Percentiles rank a stretch among this genome's conserved stretches.
Conservation (phyloP, 192 early-diverging fungal genomes). For the Coemansia sp. region DNA sequence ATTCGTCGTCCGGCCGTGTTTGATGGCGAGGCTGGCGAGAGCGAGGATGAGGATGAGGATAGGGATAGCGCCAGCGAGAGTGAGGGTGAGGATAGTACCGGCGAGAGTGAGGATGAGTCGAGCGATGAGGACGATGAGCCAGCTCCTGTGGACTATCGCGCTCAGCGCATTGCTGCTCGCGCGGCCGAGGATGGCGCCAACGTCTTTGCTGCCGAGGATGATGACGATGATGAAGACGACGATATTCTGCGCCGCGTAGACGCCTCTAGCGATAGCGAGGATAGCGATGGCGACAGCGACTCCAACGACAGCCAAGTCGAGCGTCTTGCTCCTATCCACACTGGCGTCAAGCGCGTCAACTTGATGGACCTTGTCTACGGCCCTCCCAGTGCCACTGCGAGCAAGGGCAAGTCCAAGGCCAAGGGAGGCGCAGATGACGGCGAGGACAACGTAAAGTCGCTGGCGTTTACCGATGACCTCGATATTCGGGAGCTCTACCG, state of each 20-base stretch:
- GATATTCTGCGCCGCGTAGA: constrained; percentile 36
- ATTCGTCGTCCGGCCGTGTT: constrained; percentile 68
- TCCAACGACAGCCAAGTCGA: constrained; percentile 24
- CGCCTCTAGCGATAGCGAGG: constrained; percentile 21
- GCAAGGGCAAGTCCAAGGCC: constrained; percentile 34
- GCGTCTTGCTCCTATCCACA: constrained; percentile 47
- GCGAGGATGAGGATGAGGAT: constrained; percentile 36
- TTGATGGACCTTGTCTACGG: constrained; percentile 93
- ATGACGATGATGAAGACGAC: constrained; percentile 19
- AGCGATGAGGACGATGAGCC: constrained; percentile 15
- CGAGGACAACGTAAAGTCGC: constrained; percentile 48
- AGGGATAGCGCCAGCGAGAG: constrained; percentile 19
- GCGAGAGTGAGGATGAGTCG: constrained; percentile 57
- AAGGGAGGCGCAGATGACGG: constrained; percentile 53
- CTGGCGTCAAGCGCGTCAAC: constrained; percentile 66
- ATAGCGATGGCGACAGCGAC: constrained; percentile 8
- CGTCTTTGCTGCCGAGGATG: constrained; percentile 2
- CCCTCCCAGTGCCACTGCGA: constrained; percentile 55
- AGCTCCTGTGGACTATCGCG: constrained; percentile 23
- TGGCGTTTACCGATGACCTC: constrained; percentile 35
- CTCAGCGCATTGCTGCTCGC: constrained; percentile 68
- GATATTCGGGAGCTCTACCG: constrained; percentile 32
- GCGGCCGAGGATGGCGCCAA: constrained; percentile 67
- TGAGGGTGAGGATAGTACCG: constrained; percentile 37
- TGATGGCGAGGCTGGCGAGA: constrained; percentile 56